phyloP scores from a whole-genome alignment of 2,329 filamentous ascomycete species.

The Curvularia sp. region DNA sequence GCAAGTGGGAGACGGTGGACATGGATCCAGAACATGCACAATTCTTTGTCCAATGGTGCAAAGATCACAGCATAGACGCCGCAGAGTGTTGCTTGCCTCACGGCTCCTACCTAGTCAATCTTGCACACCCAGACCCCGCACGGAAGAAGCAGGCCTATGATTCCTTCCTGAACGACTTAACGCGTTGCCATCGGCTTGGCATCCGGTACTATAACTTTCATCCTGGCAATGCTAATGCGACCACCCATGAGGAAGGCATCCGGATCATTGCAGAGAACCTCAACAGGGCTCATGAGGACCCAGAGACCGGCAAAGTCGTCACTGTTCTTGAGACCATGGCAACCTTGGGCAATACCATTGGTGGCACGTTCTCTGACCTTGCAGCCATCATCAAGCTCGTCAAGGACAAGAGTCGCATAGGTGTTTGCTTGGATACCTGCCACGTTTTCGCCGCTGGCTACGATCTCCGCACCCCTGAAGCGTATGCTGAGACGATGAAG shows the following conservation, averaged over 20 bases:
- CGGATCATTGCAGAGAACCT: constrained; percentile 80
- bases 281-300: constrained; percentile 78
- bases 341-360: constrained; percentile 82
- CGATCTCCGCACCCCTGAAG: constrained; percentile 77
- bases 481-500: constrained; percentile 75
- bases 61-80: constrained; percentile 74
- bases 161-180: constrained; percentile 85
- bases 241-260: constrained; percentile 73
- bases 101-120: constrained; percentile 94
- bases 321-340: constrained; percentile 97
- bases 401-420: constrained; percentile 81
- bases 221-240: constrained; percentile 78
- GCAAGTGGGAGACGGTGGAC: constrained; percentile 89
- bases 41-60: constrained; percentile 73
- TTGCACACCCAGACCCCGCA: constrained; percentile 80
- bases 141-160: constrained; percentile 87
- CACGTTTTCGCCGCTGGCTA: constrained; percentile 95
- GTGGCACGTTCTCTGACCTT: constrained; percentile 84
- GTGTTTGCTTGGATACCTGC: constrained; percentile 96
- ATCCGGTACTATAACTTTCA: constrained; percentile 98
- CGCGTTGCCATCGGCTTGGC: constrained; percentile 82
- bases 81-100: constrained; percentile 84
- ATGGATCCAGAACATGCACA: constrained; percentile 71
- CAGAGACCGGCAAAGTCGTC: constrained; percentile 71
- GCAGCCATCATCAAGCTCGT: constrained; percentile 81